Conservation (phyloP, 768 basidiomycete genomes). For the Serendipita indica region DNA sequence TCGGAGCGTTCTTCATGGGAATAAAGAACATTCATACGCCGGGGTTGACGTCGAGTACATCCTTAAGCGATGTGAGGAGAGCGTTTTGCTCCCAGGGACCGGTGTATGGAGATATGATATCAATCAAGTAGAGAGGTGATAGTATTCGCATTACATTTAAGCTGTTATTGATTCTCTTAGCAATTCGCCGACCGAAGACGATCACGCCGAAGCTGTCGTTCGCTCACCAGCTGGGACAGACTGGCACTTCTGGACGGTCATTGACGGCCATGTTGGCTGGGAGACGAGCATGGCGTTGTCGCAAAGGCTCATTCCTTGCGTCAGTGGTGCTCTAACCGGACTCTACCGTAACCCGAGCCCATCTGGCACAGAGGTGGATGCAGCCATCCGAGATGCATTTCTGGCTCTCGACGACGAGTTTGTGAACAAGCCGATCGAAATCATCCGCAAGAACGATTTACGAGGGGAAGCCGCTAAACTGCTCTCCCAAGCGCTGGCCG, state of each 20-base stretch:
- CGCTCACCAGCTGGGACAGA: slow-evolving; percentile 16
- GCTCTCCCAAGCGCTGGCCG: slow-evolving; percentile 25
- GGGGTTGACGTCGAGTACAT: slow-evolving; percentile 6
- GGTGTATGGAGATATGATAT: slow-evolving; percentile 7
- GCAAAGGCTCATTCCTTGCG: slow-evolving; percentile 21
- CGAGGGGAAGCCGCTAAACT: slow-evolving; percentile 20
- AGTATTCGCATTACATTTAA: not conserved
- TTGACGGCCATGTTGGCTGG: slow-evolving; percentile 24
- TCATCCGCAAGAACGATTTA: slow-evolving; percentile 19
- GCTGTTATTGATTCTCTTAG: slow-evolving; percentile 11
- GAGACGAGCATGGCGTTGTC: slow-evolving; percentile 24
- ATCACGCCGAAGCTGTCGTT: slow-evolving; percentile 17
- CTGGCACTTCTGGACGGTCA: slow-evolving; percentile 25
- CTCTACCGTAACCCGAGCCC: slow-evolving; percentile 15
- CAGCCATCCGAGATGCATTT: slow-evolving; percentile 27
- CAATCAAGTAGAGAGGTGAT: not conserved
- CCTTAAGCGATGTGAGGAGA: slow-evolving; percentile 2
- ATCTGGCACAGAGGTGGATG: slow-evolving; percentile 22
- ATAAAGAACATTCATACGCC: not conserved
- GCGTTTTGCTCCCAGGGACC: not conserved
- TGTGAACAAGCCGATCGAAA: slow-evolving; percentile 23
- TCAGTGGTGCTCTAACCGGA: slow-evolving; percentile 17
- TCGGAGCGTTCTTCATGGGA: not conserved
- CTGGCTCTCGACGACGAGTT: slow-evolving; percentile 28
- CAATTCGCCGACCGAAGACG: slow-evolving; percentile 21